Evolutionary conservation across 306 rosid genomes (phyloP).

Genomic region (Oemleria cerasiformis): DNA sequence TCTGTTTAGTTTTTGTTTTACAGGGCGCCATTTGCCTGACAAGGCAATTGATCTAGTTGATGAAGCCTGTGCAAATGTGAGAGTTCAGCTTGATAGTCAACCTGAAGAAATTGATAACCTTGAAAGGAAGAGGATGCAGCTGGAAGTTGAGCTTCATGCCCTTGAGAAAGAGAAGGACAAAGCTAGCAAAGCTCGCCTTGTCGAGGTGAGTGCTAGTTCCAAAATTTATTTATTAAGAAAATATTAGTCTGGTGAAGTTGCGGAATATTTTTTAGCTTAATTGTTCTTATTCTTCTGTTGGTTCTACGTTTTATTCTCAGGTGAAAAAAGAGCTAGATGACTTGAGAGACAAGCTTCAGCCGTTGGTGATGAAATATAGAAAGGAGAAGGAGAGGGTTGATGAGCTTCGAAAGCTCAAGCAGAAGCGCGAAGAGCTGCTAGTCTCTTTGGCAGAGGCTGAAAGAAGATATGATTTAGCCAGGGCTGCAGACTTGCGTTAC

Average conservation of each 20-base stretch:
- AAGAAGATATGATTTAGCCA: constrained; percentile 80
- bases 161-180: constrained; percentile 89
- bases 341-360: constrained; percentile 88
- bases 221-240: background rate
- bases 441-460: constrained; percentile 85
- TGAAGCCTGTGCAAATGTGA: constrained; percentile 92
- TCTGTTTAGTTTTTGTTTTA: constrained; percentile 9
- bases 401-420: constrained; percentile 72
- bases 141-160: constrained; percentile 82
- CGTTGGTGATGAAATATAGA: constrained; percentile 73
- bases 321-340: constrained; percentile 83
- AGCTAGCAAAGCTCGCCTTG: constrained; percentile 88
- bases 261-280: background rate
- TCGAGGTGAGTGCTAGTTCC: constrained; percentile 49
- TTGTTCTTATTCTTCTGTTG: background rate
- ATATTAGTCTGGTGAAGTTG: background rate
- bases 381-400: constrained; percentile 85
- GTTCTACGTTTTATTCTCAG: constrained; percentile 26
- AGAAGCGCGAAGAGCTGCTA: constrained; percentile 74
- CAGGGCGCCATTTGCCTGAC: constrained; percentile 92
- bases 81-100: constrained; percentile 94
- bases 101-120: constrained; percentile 92
- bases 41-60: constrained; percentile 92
- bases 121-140: constrained; percentile 78
- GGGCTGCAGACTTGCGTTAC: constrained; percentile 84